Evolutionary conservation across 1,284 basidiomycete genomes (phyloP), one percentile per base, ranked within the genome.

Genomic region (Cutaneotrichosporon daszewskae): DNA sequence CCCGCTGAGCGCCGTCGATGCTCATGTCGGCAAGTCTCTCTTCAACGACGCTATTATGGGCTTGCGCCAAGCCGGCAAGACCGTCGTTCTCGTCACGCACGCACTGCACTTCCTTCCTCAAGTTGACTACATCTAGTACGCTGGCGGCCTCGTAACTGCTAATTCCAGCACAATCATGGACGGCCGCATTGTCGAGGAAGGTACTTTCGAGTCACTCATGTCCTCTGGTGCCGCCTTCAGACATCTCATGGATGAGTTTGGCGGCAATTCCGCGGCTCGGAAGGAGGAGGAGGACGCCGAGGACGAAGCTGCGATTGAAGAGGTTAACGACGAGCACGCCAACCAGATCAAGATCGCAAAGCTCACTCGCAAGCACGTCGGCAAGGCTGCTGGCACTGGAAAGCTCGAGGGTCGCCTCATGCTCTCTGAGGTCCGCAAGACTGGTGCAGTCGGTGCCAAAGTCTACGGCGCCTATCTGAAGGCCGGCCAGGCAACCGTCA

Each of bases 41-140:
- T 90, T 94, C 73, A 79, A 85, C 57, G 82, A 90, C 51, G 85
- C 89, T 17, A 77, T 92, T 47, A 76, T 81, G 46, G 78, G 81
- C 51, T 76, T 73, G 11, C 64, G 76, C 4, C 53, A 60, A 1
- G 31, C 19, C 7, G 79, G 78, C 45, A 87, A 86, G 66, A 91
- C 89, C 10, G 79, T 87, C 20, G 74, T 92, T 22, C 79, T 92
- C 28, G 74, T 73, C 34, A 75, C 74, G 1, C 74, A 75, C 43
- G 74, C 72, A 16, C 58, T 75, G 5, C 74, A 76, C 59, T 73
- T 61, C 57, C 62, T 60, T 31, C 64, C 48, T 0, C 17, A 43
- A 6, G 43, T 46, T 32, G 48, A 50, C 37, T 45, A 50, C 40
- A 45, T 50, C 35, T 50, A 50, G 7, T 31, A n/a, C n/a, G n/a